Conservation (phyloP, 2,329 filamentous ascomycete genomes). For the Aspergillus novoparasiticus region DNA sequence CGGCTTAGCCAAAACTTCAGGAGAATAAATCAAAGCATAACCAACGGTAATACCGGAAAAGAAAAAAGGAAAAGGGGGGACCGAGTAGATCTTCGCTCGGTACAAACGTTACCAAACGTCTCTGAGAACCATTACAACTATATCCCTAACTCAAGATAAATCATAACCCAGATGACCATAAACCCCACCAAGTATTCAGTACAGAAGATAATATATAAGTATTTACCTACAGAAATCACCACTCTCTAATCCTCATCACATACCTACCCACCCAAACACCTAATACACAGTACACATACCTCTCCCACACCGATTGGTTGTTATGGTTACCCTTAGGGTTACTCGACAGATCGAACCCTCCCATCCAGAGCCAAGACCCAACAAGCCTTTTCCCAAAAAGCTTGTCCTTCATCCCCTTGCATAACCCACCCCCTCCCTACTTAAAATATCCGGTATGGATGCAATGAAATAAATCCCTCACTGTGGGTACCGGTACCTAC, state of each 20-base stretch:
- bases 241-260: too few relatives aligned
- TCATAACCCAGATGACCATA: background rate
- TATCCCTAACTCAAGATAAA: background rate
- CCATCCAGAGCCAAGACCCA: slow-evolving; percentile 16
- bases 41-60: background rate
- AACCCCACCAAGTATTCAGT: background rate
- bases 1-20: background rate
- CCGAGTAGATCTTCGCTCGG: background rate
- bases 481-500: background rate
- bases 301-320: background rate
- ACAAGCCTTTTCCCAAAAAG: slow-evolving; percentile 21
- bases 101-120: background rate
- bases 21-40: background rate
- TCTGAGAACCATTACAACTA: background rate
- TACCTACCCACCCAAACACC: background rate
- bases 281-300: background rate
- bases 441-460: background rate
- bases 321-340: background rate
- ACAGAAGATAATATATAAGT: background rate
- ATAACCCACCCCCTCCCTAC: background rate
- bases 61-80: background rate
- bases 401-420: slow-evolving; percentile 20
- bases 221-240: background rate
- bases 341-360: background rate
- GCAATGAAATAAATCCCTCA: slow-evolving; percentile 10